These are phyloP conservation scores for Botrytis elliptica DNA, from an alignment of 2,329 filamentous ascomycete species.

Conservation along the genomic window DNA sequence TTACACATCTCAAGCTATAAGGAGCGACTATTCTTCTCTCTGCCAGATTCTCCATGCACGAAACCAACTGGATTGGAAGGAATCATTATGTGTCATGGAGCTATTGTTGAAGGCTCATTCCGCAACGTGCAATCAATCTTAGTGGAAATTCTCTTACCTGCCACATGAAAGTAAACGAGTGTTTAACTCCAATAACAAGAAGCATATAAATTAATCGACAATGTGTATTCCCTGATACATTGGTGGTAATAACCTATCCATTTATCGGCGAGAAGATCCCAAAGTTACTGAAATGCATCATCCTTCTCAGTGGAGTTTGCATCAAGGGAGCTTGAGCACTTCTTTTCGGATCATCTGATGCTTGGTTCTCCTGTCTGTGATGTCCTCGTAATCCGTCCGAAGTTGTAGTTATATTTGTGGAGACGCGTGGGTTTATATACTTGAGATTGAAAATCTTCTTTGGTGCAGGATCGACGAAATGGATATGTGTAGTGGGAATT, in stretches of 20 bases:
- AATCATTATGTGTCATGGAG: neutral
- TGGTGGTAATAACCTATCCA: neutral
- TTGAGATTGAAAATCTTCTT: neutral
- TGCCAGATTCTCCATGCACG: neutral
- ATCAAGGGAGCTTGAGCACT: neutral
- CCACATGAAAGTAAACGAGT: neutral
- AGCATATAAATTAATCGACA: neutral
- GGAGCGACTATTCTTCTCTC: neutral
- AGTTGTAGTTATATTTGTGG: neutral
- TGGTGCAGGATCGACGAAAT: neutral
- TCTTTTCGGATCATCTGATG: neutral
- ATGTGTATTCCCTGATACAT: neutral
- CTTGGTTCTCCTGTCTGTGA: neutral
- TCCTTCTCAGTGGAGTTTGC: neutral
- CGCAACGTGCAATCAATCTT: neutral
- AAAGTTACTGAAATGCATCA: neutral
- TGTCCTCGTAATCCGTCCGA: neutral
- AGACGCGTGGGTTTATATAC: neutral
- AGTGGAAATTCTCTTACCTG: neutral
- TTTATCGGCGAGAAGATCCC: neutral
- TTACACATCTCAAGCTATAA: neutral
- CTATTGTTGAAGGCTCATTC: neutral
- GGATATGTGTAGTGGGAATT: too few relatives aligned
- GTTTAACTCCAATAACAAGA: neutral
- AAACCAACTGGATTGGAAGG: neutral